A percentile compares a stretch with the other conserved stretches of the same genome.
These are phyloP conservation scores for Triadica sebifera DNA, from an alignment of 345 rosid genomes.

Conservation along the genomic window DNA sequence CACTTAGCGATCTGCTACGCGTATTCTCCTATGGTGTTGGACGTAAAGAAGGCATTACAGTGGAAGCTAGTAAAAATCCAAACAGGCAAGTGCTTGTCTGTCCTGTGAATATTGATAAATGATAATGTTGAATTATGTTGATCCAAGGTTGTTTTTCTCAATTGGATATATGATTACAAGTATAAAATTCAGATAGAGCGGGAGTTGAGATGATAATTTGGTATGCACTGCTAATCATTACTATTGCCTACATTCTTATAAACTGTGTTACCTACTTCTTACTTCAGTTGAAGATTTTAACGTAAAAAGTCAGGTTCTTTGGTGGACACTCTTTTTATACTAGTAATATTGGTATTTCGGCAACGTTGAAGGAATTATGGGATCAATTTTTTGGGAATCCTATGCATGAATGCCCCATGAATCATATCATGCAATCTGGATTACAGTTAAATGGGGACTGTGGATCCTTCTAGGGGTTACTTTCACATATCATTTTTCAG, in stretches of 20 bases:
- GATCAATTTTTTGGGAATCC: too few relatives aligned
- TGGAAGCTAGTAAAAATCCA: slow-evolving; percentile 49
- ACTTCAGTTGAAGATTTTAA: not conserved
- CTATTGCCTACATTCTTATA: not conserved
- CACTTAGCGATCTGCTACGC: slow-evolving; percentile 49
- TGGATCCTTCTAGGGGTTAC: too few relatives aligned
- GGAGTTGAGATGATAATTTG: not conserved
- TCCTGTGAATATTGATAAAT: not conserved
- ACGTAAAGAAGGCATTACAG: slow-evolving; percentile 41
- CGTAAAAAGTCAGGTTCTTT: not conserved
- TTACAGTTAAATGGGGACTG: too few relatives aligned
- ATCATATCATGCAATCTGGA: too few relatives aligned
- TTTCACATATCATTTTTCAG: too few relatives aligned
- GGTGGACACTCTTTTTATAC: too few relatives aligned
- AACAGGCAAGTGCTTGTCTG: slow-evolving; percentile 35
- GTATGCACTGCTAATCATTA: not conserved
- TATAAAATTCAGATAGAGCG: not conserved
- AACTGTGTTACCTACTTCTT: not conserved
- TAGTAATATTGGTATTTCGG: too few relatives aligned
- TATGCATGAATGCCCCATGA: too few relatives aligned
- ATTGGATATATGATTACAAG: not conserved
- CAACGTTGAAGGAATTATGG: too few relatives aligned
- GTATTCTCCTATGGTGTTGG: slow-evolving; percentile 48
- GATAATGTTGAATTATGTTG: not conserved
- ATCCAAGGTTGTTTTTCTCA: not conserved